These are phyloP conservation scores for Triticum timopheevii DNA, from an alignment of 176 grass and related monocot species.

Conservation along the genomic window DNA sequence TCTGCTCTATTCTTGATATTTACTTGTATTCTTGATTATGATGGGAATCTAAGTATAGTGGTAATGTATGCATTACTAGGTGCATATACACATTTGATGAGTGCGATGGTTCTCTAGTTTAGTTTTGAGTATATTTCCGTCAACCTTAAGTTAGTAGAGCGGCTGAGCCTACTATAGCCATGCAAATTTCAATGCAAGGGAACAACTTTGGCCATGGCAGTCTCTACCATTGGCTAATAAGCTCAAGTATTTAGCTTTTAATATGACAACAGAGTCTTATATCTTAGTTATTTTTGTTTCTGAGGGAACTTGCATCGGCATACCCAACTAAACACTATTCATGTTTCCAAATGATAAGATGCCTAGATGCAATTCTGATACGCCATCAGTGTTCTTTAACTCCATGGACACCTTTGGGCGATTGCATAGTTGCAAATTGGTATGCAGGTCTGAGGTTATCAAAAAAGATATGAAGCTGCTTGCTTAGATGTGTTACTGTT, in stretches of 20 bases:
- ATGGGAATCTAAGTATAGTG: not conserved
- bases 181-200: not conserved
- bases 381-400: not conserved
- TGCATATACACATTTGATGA: not conserved
- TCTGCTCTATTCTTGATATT: slow-evolving; percentile 1
- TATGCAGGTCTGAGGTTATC: not conserved
- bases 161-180: not conserved
- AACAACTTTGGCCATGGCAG: not conserved
- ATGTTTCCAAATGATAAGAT: not conserved
- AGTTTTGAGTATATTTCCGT: not conserved
- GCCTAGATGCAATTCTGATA: not conserved
- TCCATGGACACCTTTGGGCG: not conserved
- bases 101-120: not conserved
- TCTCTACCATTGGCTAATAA: not conserved
- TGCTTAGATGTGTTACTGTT: not conserved
- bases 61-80: not conserved
- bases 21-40: slow-evolving; percentile 1
- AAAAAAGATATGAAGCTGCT: not conserved
- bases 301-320: not conserved
- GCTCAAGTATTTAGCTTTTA: not conserved
- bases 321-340: not conserved
- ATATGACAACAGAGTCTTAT: not conserved
- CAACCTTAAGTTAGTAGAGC: not conserved
- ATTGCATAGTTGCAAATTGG: not conserved
- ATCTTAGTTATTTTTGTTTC: not conserved